Percentiles rank a stretch among this genome's conserved stretches.
Conservation (phyloP, 148 eudicot genomes). For the Vaccinium macrocarpon region DNA sequence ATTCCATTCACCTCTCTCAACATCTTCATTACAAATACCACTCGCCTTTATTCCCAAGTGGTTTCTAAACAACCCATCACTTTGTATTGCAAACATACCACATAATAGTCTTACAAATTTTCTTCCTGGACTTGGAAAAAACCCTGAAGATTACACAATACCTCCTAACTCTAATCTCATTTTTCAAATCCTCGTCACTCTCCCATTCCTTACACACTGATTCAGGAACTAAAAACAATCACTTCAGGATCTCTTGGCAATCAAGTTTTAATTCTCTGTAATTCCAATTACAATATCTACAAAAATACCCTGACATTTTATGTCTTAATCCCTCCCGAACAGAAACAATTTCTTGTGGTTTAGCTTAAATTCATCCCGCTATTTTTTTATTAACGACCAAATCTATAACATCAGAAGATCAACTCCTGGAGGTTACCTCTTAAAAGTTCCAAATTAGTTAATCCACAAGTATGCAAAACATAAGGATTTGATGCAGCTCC, state of each 20-base stretch:
- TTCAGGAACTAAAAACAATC: background rate
- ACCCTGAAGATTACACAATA: background rate
- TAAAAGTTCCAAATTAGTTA: background rate
- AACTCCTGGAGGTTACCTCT: background rate
- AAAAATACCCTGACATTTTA: background rate
- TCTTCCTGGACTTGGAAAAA: background rate
- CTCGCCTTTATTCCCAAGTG: background rate
- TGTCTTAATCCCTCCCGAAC: background rate
- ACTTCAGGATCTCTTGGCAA: background rate
- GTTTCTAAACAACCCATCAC: background rate
- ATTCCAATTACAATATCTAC: background rate
- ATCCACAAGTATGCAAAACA: background rate
- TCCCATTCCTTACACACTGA: background rate
- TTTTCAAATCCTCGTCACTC: background rate
- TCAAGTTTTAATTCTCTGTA: background rate
- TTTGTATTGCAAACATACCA: background rate
- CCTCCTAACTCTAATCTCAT: background rate
- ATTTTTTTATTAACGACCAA: background rate
- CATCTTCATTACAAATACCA: background rate
- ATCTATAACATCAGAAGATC: background rate
- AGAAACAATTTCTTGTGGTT: background rate
- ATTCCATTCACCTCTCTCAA: background rate
- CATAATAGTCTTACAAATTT: background rate
- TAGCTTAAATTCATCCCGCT: no score
- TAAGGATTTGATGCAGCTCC: slow-evolving; percentile 1